Evolutionary conservation across 371 early-diverging fungal species (phyloP).

Genomic region (Mortierella sp.): DNA sequence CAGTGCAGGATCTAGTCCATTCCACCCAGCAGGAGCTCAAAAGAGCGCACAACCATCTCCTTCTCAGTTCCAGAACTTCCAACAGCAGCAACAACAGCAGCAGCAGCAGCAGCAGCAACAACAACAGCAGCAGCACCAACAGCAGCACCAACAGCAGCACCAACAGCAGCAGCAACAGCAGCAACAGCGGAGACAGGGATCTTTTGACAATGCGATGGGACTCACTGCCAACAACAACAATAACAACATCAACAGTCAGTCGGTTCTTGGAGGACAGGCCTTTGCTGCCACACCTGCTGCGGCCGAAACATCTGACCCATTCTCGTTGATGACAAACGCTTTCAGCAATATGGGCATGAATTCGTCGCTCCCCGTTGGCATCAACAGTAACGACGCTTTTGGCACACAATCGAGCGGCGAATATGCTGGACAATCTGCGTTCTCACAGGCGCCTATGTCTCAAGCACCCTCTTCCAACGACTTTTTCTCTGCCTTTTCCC

Average conservation of each 20-base stretch:
- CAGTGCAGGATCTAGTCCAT: conserved; percentile 44
- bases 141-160: conserved; percentile 15
- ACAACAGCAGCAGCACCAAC: conserved; percentile 18
- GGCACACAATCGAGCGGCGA: neutral
- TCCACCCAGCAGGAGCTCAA: conserved; percentile 25
- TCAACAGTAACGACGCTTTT: conserved; percentile 14
- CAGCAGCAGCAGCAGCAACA: no score
- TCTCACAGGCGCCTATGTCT: neutral
- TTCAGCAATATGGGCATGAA: conserved; percentile 40
- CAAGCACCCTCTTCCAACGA: conserved; percentile 14
- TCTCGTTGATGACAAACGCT: conserved; percentile 46
- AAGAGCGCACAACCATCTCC: conserved; percentile 15
- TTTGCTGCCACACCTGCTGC: conserved; percentile 30
- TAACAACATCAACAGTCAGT: neutral
- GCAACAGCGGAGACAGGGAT: conserved; percentile 17
- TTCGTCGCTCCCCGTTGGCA: neutral
- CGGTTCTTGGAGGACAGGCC: conserved; percentile 23
- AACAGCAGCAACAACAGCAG: conserved; percentile 14
- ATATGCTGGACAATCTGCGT: neutral
- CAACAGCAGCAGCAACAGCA: no score
- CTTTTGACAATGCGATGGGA: conserved; percentile 36
- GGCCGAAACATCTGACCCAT: conserved; percentile 30
- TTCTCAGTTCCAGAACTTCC: conserved; percentile 2
- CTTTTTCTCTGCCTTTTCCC: conserved; percentile 12
- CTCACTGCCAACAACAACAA: neutral